Percentiles rank a stretch among this genome's conserved stretches.
Evolutionary conservation across 1,284 basidiomycete genomes (phyloP).

Genomic region (Hypsizygus ulmarius): DNA sequence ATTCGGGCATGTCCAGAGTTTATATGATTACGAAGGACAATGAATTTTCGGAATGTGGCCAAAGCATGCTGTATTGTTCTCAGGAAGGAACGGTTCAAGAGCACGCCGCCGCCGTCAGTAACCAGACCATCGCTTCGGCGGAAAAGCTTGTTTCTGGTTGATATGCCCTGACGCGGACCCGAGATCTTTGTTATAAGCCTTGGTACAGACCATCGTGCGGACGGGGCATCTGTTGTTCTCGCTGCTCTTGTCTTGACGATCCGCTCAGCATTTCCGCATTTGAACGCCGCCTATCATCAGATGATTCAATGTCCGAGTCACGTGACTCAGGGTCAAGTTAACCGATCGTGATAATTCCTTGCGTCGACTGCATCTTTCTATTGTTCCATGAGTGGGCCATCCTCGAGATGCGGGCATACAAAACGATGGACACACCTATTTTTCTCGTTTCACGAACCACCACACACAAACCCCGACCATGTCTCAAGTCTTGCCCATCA

Average conservation of each 20-base stretch:
- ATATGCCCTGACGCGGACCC: too few species aligned
- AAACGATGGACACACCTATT: background rate
- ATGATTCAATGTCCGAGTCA: background rate
- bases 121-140: too few species aligned
- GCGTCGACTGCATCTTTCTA: conserved; percentile 2
- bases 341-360: background rate
- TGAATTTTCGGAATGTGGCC: background rate
- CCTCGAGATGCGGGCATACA: conserved; percentile 1
- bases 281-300: background rate
- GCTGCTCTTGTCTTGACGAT: too few species aligned
- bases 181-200: too few species aligned
- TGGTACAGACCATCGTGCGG: too few species aligned
- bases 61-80: conserved; percentile 3
- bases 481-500: background rate
- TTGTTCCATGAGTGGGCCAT: conserved; percentile 11
- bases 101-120: too few species aligned
- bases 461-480: background rate
- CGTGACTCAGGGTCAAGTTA: background rate
- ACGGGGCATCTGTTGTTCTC: too few species aligned
- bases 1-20: background rate
- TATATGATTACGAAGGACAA: conserved; percentile 1
- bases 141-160: too few species aligned
- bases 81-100: background rate
- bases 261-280: too few species aligned
- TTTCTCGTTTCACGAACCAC: background rate